Percentiles rank a stretch among this genome's conserved stretches.
phyloP scores from a whole-genome alignment of 805 yeast species.

The Cyberlindnera americana region DNA sequence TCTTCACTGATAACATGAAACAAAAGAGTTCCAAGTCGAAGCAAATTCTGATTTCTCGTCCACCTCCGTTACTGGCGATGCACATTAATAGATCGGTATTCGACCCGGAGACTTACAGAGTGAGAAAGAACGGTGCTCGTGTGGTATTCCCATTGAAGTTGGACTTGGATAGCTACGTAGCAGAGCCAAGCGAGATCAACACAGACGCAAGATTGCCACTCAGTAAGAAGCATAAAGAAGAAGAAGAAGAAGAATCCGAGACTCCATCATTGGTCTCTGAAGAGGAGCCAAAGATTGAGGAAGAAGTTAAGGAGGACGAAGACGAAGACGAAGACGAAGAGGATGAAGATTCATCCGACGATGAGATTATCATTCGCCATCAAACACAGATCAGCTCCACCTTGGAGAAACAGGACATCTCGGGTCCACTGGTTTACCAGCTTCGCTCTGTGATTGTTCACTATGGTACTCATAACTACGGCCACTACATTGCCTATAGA shows the following conservation, averaged over 20 bases:
- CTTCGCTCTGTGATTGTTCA: conserved; percentile 87
- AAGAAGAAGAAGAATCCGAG: not conserved
- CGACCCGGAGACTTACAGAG: conserved; percentile 79
- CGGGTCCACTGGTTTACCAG: conserved; percentile 55
- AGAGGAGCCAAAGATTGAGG: conserved; percentile 7
- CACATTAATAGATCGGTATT: conserved; percentile 93
- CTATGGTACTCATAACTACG: conserved; percentile 94
- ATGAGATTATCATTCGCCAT: conserved; percentile 1
- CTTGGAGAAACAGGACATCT: conserved; percentile 15
- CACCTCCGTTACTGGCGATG: conserved; percentile 77
- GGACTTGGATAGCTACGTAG: conserved; percentile 66
- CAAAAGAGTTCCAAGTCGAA: conserved; percentile 78
- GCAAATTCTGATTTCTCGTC: conserved; percentile 74
- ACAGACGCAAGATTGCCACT: conserved; percentile 77
- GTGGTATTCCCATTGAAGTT: conserved; percentile 73
- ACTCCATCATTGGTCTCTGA: conserved; percentile 7
- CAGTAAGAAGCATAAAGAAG: conserved; percentile 41
- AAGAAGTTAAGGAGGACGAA: conserved; percentile 10
- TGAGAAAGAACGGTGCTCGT: conserved; percentile 77
- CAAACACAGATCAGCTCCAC: conserved; percentile 12
- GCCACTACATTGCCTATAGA: conserved; percentile 92
- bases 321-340: conserved; percentile 1
- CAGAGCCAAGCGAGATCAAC: conserved; percentile 65
- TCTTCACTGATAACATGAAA: conserved; percentile 72
- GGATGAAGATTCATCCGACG: conserved; percentile 10